Evolutionary conservation across 495 filamentous ascomycete species (phyloP).

Genomic region (Lasiosphaeria ovina): DNA sequence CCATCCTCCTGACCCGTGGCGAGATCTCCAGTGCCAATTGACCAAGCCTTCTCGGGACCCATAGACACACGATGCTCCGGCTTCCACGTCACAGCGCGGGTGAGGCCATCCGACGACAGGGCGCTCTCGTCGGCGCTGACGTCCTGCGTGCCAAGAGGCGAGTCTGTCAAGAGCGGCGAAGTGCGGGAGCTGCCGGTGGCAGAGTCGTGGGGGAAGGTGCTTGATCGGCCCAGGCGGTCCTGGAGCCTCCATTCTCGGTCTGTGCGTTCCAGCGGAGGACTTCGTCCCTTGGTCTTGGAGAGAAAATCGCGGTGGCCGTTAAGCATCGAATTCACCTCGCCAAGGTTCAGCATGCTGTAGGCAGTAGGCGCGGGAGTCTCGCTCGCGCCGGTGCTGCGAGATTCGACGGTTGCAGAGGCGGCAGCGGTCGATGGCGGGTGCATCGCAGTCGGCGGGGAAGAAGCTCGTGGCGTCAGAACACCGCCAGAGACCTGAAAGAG

Average conservation of each 20-base stretch:
- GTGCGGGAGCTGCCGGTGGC: constrained; percentile 12
- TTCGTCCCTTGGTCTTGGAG: constrained; percentile 31
- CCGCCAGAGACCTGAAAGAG: constrained; percentile 27
- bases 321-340: constrained; percentile 37
- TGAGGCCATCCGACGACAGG: constrained; percentile 31
- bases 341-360: constrained; percentile 28
- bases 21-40: constrained; percentile 47
- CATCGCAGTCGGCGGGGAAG: constrained; percentile 23
- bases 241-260: constrained; percentile 35
- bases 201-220: constrained; percentile 15
- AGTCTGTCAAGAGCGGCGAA: constrained; percentile 20
- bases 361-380: constrained; percentile 11
- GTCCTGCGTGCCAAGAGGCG: constrained; percentile 13
- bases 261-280: constrained; percentile 41
- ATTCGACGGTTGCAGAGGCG: constrained; percentile 19
- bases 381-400: constrained; percentile 3
- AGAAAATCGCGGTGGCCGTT: constrained; percentile 37
- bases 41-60: constrained; percentile 55
- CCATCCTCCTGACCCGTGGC: constrained; percentile 40
- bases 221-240: constrained; percentile 13
- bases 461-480: constrained; percentile 30
- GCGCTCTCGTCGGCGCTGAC: constrained; percentile 23
- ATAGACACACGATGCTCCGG: constrained; percentile 40
- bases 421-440: constrained; percentile 22
- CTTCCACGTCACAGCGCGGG: constrained; percentile 43